Percentiles rank a stretch among this genome's conserved stretches.
Conservation (phyloP, 2,329 filamentous ascomycete species). For the Fusarium tricinctum region DNA sequence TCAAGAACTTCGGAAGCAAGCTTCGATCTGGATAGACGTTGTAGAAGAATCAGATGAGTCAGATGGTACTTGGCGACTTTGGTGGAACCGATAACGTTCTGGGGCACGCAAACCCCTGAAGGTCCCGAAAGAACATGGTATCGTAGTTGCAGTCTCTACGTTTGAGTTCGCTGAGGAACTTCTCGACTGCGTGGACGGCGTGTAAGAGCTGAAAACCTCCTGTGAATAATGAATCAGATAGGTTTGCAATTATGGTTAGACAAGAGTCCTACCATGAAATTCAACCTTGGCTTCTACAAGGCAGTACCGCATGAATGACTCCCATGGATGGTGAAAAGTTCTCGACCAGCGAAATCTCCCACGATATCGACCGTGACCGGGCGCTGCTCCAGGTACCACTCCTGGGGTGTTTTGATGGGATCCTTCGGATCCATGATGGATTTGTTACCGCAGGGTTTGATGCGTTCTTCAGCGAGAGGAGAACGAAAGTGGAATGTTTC, state of each 20-base stretch:
- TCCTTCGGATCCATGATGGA: neutral
- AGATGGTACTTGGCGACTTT: slow-evolving; percentile 68
- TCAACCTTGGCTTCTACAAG: slow-evolving; percentile 75
- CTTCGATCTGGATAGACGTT: slow-evolving; percentile 64
- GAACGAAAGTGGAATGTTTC: neutral
- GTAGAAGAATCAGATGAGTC: slow-evolving; percentile 73
- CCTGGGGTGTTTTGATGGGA: slow-evolving; percentile 12
- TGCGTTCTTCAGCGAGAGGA: too few species aligned
- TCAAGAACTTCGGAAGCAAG: slow-evolving; percentile 52
- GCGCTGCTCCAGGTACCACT: slow-evolving; percentile 20
- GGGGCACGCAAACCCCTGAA: slow-evolving; percentile 69
- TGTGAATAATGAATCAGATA: slow-evolving; percentile 44
- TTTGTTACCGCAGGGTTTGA: neutral
- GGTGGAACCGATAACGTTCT: slow-evolving; percentile 14
- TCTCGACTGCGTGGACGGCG: slow-evolving; percentile 77
- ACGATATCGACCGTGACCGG: slow-evolving; percentile 70
- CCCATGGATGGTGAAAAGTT: slow-evolving; percentile 79
- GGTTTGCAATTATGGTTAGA: neutral
- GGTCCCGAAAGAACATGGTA: slow-evolving; percentile 75
- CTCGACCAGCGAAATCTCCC: slow-evolving; percentile 81
- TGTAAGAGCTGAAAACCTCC: slow-evolving; percentile 79
- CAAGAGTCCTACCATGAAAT: slow-evolving; percentile 62
- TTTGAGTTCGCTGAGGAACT: slow-evolving; percentile 71
- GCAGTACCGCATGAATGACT: slow-evolving; percentile 76
- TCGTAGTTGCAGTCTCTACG: slow-evolving; percentile 78